Conservation (phyloP, 164 flowering plant species). For the Warburgia ugandensis region DNA sequence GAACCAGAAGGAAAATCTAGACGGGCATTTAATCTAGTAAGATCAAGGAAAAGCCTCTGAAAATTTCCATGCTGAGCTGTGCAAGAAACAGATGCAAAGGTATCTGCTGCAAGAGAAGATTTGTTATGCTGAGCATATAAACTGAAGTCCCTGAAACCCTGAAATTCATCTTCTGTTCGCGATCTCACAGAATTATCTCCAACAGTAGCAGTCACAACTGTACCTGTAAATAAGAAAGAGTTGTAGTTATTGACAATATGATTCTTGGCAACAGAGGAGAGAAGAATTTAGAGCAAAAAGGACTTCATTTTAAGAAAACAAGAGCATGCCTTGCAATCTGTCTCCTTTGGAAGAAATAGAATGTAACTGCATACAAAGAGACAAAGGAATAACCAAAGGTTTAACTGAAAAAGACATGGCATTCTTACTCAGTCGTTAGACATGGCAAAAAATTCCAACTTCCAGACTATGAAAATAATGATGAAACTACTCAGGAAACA, state of each 20-base stretch:
- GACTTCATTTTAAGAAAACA: background rate
- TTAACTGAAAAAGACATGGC: background rate
- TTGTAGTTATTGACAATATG: background rate
- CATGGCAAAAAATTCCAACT: no score
- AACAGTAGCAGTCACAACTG: constrained; percentile 40
- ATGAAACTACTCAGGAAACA: no score
- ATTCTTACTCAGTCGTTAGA: no score
- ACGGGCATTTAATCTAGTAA: constrained; percentile 55
- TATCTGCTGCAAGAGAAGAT: constrained; percentile 51
- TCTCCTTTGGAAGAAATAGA: no score
- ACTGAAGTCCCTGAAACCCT: constrained; percentile 19
- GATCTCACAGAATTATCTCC: constrained; percentile 45
- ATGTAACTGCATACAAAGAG: no score
- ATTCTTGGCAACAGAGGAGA: background rate
- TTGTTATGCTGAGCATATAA: constrained; percentile 29
- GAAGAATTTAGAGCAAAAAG: background rate
- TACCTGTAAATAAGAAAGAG: constrained; percentile 35
- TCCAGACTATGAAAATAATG: no score
- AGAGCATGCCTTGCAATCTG: no score
- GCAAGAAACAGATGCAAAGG: constrained; percentile 59
- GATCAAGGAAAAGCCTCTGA: constrained; percentile 72
- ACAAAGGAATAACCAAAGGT: background rate
- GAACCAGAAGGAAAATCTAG: constrained; percentile 71
- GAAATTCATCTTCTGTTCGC: constrained; percentile 22
- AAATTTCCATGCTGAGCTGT: constrained; percentile 87